phyloP scores from a whole-genome alignment of 768 basidiomycete species.

The Boletus rufocinnamomeus region DNA sequence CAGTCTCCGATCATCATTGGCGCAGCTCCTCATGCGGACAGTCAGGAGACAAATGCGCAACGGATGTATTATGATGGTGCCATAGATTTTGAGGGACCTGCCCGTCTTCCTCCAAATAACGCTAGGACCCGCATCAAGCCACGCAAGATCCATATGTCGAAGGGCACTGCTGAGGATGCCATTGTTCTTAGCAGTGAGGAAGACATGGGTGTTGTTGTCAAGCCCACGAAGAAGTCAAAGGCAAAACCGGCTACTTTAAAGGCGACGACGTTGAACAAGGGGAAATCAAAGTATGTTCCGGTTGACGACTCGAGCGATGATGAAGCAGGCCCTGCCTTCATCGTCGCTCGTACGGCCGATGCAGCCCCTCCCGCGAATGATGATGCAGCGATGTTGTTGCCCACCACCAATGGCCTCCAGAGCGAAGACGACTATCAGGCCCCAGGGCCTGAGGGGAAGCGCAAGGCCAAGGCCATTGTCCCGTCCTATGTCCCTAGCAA shows the following conservation, averaged over 20 bases:
- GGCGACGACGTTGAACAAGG: not conserved
- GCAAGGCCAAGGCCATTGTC: not conserved
- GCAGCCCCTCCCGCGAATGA: not conserved
- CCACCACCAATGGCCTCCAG: not conserved
- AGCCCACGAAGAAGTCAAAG: not conserved
- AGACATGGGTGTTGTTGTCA: not conserved
- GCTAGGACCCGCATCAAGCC: not conserved
- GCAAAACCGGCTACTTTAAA: not conserved
- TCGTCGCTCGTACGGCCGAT: not conserved
- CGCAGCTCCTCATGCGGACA: not conserved
- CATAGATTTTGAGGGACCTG: not conserved
- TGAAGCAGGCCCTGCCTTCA: not conserved
- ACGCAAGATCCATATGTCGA: not conserved
- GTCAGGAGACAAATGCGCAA: not conserved
- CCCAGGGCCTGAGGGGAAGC: not conserved
- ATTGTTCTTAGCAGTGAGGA: not conserved
- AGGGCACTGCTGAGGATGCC: not conserved
- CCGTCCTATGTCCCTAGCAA: not conserved
- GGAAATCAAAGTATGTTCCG: not conserved
- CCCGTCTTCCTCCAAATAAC: not conserved
- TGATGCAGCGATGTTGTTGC: not conserved
- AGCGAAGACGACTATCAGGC: not conserved
- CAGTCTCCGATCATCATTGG: conserved; percentile 1
- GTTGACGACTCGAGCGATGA: not conserved
- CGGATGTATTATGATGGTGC: not conserved